phyloP scores from a whole-genome alignment of 306 rosid genomes.

The Adenanthera pavonina region DNA sequence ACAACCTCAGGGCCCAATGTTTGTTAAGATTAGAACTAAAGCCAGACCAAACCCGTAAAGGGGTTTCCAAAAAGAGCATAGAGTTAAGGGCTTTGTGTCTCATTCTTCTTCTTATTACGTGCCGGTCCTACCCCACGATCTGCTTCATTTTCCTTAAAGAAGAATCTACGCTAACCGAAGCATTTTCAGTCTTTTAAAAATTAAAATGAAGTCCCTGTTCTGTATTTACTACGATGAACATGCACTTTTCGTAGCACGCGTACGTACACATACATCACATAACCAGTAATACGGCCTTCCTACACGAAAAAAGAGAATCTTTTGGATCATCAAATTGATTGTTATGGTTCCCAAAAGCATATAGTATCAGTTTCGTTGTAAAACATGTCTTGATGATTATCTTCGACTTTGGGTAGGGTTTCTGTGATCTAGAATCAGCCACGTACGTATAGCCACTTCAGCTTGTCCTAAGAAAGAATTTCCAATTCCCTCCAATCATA shows the following conservation, averaged over 20 bases:
- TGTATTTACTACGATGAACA: constrained; percentile 16
- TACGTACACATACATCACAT: constrained; percentile 31
- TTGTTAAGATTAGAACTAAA: constrained; percentile 25
- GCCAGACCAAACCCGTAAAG: constrained; percentile 25
- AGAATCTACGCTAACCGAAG: constrained; percentile 6
- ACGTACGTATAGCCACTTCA: constrained; percentile 36
- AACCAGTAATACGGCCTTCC: constrained; percentile 1
- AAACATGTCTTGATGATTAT: constrained; percentile 27
- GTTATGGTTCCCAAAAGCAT: constrained; percentile 31
- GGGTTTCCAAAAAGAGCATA: constrained; percentile 38
- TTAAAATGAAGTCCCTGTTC: not conserved
- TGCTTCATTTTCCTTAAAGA: constrained; percentile 19
- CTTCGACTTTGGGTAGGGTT: constrained; percentile 41
- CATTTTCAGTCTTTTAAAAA: not conserved
- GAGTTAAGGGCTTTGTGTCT: constrained; percentile 28
- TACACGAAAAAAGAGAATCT: constrained; percentile 37
- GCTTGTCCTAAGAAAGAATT: constrained; percentile 12
- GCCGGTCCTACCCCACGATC: constrained; percentile 21
- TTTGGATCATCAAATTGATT: constrained; percentile 40
- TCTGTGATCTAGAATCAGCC: constrained; percentile 35
- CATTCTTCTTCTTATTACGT: constrained; percentile 17
- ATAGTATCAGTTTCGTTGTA: constrained; percentile 34
- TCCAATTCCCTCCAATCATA: constrained; percentile 21
- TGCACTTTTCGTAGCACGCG: constrained; percentile 28
- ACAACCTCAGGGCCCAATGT: constrained; percentile 25